Evolutionary conservation across 2,329 filamentous ascomycete species (phyloP).

Genomic region (Didymellaceae sp.): DNA sequence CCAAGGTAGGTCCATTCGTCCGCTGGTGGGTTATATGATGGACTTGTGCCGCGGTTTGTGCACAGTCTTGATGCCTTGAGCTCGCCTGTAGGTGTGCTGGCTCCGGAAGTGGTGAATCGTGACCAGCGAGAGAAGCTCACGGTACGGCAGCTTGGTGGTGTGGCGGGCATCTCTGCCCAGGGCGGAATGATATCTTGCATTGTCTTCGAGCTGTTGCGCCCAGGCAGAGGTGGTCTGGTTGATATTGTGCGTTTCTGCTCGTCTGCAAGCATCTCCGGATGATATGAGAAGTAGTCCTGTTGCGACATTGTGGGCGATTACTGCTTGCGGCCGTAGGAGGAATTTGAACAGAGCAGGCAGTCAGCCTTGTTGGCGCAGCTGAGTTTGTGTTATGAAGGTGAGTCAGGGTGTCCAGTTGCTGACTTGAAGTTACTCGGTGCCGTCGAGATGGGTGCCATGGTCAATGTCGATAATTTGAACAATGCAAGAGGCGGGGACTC

Average conservation of each 20-base stretch:
- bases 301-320: constrained; percentile 14
- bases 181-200: constrained; percentile 21
- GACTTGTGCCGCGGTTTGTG: constrained; percentile 21
- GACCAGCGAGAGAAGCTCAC: constrained; percentile 32
- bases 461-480: constrained; percentile 13
- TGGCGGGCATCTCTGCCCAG: constrained; percentile 16
- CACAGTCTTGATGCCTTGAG: constrained; percentile 33
- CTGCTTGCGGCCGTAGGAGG: background rate
- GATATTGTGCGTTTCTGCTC: constrained; percentile 1
- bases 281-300: constrained; percentile 18
- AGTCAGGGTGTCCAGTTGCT: constrained; percentile 7
- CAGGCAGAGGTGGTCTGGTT: constrained; percentile 4
- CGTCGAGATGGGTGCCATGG: constrained; percentile 8
- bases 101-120: constrained; percentile 19
- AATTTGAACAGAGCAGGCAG: background rate
- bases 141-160: constrained; percentile 22
- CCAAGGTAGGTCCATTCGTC: constrained; percentile 30
- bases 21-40: constrained; percentile 27
- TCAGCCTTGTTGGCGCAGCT: constrained; percentile 12
- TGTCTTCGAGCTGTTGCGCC: constrained; percentile 16
- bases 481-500: constrained; percentile 17
- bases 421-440: constrained; percentile 5
- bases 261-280: background rate
- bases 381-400: constrained; percentile 7
- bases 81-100: constrained; percentile 18